Conservation (phyloP, 306 rosid genomes). For the Trichosanthes truncata region DNA sequence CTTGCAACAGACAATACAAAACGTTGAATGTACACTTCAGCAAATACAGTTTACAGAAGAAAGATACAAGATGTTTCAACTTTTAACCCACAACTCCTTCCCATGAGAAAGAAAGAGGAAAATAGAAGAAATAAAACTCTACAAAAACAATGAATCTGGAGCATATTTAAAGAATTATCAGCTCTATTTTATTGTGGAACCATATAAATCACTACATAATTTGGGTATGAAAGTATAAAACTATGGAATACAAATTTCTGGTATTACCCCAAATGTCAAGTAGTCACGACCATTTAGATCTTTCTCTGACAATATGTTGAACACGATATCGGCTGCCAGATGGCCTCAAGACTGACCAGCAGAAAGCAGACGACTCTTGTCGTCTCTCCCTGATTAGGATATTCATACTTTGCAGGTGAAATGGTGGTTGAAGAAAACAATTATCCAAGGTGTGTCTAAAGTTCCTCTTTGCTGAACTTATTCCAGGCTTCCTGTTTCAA, state of each 20-base stretch:
- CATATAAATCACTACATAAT: not conserved
- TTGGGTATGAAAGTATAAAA: not conserved
- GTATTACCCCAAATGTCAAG: not conserved
- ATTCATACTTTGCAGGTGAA: slow-evolving; percentile 3
- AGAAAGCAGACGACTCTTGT: not conserved
- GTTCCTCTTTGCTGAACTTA: slow-evolving; percentile 74
- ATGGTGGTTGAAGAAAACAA: not conserved
- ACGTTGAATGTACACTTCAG: not conserved
- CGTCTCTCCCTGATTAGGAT: not conserved
- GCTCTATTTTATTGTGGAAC: not conserved
- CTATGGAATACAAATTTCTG: not conserved
- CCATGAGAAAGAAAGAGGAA: not conserved
- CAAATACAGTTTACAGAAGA: not conserved
- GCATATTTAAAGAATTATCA: not conserved
- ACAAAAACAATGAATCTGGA: slow-evolving; percentile 5
- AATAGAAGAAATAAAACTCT: not conserved
- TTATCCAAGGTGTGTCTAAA: slow-evolving; percentile 13
- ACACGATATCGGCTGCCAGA: not conserved
- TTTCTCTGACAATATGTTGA: not conserved
- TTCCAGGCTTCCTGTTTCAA: slow-evolving; percentile 80
- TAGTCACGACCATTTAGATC: not conserved
- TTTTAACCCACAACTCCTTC: not conserved
- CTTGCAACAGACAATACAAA: not conserved
- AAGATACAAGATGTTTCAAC: not conserved
- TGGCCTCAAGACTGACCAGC: not conserved